phyloP scores from a whole-genome alignment of 306 rosid genomes.

The Casuarina cunninghamiana region DNA sequence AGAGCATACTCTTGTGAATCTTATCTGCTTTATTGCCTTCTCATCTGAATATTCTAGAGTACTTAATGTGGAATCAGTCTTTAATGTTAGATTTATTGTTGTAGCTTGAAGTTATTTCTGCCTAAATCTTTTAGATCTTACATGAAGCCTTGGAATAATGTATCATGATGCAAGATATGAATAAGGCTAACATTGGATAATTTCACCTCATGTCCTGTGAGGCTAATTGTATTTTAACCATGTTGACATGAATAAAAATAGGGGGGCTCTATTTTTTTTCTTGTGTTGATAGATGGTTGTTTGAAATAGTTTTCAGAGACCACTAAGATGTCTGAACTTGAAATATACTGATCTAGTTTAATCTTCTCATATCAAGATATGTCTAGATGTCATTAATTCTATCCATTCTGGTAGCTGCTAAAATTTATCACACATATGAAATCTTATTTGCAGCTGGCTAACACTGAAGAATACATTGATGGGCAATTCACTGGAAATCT shows the following conservation, averaged over 20 bases:
- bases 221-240: neutral
- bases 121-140: neutral
- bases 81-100: no score
- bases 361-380: neutral
- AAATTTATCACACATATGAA: neutral
- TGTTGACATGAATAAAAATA: neutral
- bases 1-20: neutral
- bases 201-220: neutral
- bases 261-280: neutral
- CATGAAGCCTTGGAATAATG: neutral
- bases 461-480: constrained; percentile 56
- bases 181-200: neutral
- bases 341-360: neutral
- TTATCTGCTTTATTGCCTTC: neutral
- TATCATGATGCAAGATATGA: neutral
- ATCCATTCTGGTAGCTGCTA: neutral
- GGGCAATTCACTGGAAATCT: constrained; percentile 56
- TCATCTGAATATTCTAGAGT: neutral
- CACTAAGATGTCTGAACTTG: neutral
- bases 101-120: neutral
- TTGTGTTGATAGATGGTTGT: neutral
- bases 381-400: neutral
- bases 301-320: neutral
- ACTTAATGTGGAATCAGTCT: neutral
- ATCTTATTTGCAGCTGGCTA: constrained; percentile 41